Evolutionary conservation across 257 asterid species (phyloP), one percentile per base, ranked within the genome.

Genomic region (Cordia subcordata): DNA sequence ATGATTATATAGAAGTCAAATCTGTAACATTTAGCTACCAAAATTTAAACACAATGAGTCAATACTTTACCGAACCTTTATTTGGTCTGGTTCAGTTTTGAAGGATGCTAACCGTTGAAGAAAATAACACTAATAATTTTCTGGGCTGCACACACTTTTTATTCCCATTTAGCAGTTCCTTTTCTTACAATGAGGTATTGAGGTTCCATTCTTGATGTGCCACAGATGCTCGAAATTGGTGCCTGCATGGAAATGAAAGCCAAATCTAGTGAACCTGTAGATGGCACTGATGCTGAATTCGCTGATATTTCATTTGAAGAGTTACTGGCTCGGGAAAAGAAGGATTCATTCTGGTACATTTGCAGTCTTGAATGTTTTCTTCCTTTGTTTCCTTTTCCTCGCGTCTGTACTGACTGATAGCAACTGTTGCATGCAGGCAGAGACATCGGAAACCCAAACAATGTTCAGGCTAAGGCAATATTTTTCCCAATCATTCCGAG

Each of bases 271-370:
- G 63, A 51, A 63, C 71, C 67, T 23, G 73, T 55, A 33, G 86
- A 86, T 69, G 72, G 62, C 62, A 45, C 62, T 45, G 88, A 85
- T 40, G 46, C 68, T 8, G 93, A 76, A 8, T 66, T 66, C 49
- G 49, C 76, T 19, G 90, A 90, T 55, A 85, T 87, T 71, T 85
- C 96, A 0, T 90, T 90, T 12, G 97, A 90, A 68, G 97, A 87
- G 73, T 67, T 90, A 32, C 70, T 90, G 60, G 96, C 81, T 19
- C 90, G 73, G 57, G 97, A 90, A 61, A 90, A 90, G 79, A 87
- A 90, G 77, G 94, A 84, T 53, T 67, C 49, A 4, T 90, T 86
- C 68, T 90, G 97, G 97, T 90, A 60, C 17, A 81, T 77, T 23
- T 27, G 56, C 14, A 17, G 3, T 17, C 49, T 56, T 22, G 55